Conservation (phyloP, 257 asterid genomes). For the Paulownia fortunei region DNA sequence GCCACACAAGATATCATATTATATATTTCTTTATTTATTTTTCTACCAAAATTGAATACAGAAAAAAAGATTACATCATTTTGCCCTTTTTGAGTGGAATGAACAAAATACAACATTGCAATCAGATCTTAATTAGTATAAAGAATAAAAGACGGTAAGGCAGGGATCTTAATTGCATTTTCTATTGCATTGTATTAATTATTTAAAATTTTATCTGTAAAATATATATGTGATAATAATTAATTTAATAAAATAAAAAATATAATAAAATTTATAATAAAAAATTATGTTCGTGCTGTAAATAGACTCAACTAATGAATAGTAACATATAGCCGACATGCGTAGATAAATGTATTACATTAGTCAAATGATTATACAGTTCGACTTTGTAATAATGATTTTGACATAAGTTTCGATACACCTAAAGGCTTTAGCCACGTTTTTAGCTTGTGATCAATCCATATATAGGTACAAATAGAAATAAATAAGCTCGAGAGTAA, state of each 20-base stretch:
- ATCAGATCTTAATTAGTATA: neutral
- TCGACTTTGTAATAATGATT: neutral
- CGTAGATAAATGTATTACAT: too few relatives aligned
- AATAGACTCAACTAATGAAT: too few relatives aligned
- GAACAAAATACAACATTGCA: neutral
- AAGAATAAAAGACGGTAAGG: neutral
- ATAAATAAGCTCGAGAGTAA: conserved; percentile 20
- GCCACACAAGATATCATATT: neutral
- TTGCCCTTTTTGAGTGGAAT: neutral
- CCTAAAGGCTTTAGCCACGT: neutral
- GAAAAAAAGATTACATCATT: neutral
- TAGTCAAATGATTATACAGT: neutral
- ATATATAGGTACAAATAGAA: neutral
- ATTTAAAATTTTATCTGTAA: too few relatives aligned
- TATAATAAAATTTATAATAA: too few relatives aligned
- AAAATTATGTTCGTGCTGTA: too few relatives aligned
- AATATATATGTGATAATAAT: too few relatives aligned
- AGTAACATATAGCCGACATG: too few relatives aligned
- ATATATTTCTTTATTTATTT: neutral
- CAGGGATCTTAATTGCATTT: too few relatives aligned
- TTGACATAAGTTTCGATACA: too few relatives aligned
- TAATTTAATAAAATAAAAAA: too few relatives aligned
- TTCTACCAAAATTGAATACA: neutral
- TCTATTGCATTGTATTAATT: too few relatives aligned
- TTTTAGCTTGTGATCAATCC: neutral